phyloP scores from a whole-genome alignment of 2,329 filamentous ascomycete genomes.

The Calonectria crousiana region DNA sequence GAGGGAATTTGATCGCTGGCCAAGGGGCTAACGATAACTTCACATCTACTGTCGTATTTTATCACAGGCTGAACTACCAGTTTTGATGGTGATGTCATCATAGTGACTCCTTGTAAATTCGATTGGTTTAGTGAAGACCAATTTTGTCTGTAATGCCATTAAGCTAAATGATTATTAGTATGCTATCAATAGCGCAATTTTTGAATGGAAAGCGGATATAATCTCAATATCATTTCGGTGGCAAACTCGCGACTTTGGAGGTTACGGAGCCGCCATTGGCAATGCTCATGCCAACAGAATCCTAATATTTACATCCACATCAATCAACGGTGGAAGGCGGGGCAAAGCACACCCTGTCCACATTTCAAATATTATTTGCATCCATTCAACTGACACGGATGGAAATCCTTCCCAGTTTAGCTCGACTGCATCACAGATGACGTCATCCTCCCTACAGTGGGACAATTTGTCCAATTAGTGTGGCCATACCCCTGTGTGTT shows the following conservation, averaged over 20 bases:
- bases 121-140: too few relatives aligned
- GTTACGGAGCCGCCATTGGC: neutral
- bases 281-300: neutral
- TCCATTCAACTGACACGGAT: conserved; percentile 25
- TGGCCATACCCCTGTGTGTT: conserved; percentile 21
- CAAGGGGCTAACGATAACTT: too few relatives aligned
- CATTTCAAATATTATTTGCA: conserved; percentile 19
- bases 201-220: conserved; percentile 33
- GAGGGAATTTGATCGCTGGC: too few relatives aligned
- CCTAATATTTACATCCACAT: conserved; percentile 24
- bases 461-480: conserved; percentile 18
- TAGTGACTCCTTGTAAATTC: too few relatives aligned
- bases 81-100: too few relatives aligned
- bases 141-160: too few relatives aligned
- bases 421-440: conserved; percentile 5
- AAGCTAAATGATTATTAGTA: too few relatives aligned
- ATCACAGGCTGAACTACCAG: too few relatives aligned
- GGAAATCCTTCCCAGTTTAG: conserved; percentile 22
- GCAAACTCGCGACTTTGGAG: conserved; percentile 3
- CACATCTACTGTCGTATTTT: too few relatives aligned
- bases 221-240: conserved; percentile 40
- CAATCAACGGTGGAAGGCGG: conserved; percentile 19
- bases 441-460: conserved; percentile 15
- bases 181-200: conserved; percentile 27
- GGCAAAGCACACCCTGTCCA: conserved; percentile 26